phyloP scores from a whole-genome alignment of 2,329 filamentous ascomycete genomes.

The Sporothrix variecibatus region DNA sequence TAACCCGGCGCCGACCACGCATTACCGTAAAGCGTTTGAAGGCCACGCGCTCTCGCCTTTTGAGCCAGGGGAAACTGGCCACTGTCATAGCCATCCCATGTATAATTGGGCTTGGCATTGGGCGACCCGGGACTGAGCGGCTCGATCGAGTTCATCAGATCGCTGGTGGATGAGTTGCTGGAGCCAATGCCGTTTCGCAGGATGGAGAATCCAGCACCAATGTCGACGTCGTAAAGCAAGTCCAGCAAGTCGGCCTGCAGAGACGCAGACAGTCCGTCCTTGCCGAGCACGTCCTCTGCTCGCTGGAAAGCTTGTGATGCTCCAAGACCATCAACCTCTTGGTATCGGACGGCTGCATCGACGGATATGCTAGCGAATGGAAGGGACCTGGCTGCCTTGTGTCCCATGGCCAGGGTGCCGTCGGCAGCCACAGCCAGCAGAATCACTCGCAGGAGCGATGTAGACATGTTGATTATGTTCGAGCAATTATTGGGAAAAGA shows the following conservation, averaged over 20 bases:
- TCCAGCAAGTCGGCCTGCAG: constrained; percentile 5
- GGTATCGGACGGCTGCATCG: neutral
- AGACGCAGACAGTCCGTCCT: neutral
- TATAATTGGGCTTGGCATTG: neutral
- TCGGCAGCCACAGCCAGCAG: neutral
- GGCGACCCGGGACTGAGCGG: neutral
- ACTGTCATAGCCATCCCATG: constrained; percentile 11
- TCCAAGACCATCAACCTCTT: constrained; percentile 8
- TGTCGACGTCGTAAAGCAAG: neutral
- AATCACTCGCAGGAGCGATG: neutral
- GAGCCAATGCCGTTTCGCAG: constrained; percentile 10
- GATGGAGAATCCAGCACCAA: neutral
- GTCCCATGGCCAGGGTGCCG: too few species aligned
- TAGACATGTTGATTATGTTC: neutral
- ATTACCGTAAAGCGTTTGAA: constrained; percentile 1
- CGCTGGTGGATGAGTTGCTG: constrained; percentile 7
- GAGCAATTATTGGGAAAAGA: too few species aligned
- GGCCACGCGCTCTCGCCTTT: neutral
- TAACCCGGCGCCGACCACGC: constrained; percentile 7
- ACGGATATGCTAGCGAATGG: neutral
- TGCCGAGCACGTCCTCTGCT: neutral
- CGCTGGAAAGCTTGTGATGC: constrained; percentile 5
- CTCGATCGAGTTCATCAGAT: constrained; percentile 9
- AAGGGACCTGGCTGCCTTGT: neutral
- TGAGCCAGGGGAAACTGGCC: neutral